phyloP scores from a whole-genome alignment of 805 yeast genomes.

The Teunomyces stri region DNA sequence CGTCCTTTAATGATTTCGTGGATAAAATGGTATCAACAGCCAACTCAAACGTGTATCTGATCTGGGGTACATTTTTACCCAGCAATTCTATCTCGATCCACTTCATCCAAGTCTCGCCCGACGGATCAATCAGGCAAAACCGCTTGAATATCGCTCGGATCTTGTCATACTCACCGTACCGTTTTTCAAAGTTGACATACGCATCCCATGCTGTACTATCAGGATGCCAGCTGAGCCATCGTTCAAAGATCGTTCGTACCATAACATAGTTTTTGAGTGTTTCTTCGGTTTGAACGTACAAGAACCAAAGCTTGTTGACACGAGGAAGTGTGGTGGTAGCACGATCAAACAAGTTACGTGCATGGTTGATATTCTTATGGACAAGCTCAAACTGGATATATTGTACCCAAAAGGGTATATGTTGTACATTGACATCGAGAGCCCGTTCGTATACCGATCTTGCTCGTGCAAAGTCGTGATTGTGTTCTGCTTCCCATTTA shows the following conservation, averaged over 20 bases:
- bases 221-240: constrained; percentile 85
- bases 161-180: constrained; percentile 57
- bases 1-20: constrained; percentile 10
- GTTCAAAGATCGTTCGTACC: constrained; percentile 63
- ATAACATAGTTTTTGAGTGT: constrained; percentile 60
- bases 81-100: constrained; percentile 72
- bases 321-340: constrained; percentile 74
- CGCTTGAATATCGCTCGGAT: constrained; percentile 58
- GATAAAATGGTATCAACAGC: constrained; percentile 47
- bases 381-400: constrained; percentile 79
- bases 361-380: constrained; percentile 76
- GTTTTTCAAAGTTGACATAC: constrained; percentile 66
- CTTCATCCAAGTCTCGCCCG: constrained; percentile 59
- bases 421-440: constrained; percentile 66
- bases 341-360: constrained; percentile 78
- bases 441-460: constrained; percentile 89
- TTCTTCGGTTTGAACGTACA: constrained; percentile 81
- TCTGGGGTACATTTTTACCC: constrained; percentile 37
- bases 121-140: constrained; percentile 46
- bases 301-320: constrained; percentile 83
- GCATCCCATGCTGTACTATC: constrained; percentile 67
- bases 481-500: constrained; percentile 72
- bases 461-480: constrained; percentile 74
- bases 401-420: constrained; percentile 81
- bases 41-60: constrained; percentile 63